A percentile compares a stretch with the other conserved stretches of the same genome.
phyloP scores from a whole-genome alignment of 2,329 filamentous ascomycete species.

The Catunica adiposa region DNA sequence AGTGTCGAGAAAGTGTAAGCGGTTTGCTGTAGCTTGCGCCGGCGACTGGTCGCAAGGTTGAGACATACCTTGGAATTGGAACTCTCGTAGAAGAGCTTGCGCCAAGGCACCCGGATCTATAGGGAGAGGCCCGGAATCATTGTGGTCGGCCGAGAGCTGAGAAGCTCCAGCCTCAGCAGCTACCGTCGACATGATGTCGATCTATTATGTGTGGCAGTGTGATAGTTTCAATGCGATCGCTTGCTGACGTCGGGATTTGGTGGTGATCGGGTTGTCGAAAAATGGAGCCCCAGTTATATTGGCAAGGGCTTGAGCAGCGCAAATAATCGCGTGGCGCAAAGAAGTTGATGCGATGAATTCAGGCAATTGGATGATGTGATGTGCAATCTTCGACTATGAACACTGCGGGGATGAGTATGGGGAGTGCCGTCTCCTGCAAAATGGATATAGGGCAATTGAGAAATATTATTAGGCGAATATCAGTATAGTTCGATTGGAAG shows the following conservation, averaged over 20 bases:
- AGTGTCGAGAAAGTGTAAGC: background rate
- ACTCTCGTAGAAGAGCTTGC: slow-evolving; percentile 14
- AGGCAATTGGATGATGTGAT: background rate
- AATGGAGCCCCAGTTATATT: slow-evolving; percentile 13
- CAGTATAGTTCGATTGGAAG: background rate
- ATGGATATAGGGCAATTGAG: background rate
- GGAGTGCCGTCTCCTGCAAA: slow-evolving; percentile 10
- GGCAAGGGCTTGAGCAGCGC: slow-evolving; percentile 7
- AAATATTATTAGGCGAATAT: background rate
- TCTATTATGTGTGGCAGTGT: background rate
- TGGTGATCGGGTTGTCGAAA: slow-evolving; percentile 2
- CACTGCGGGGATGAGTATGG: background rate
- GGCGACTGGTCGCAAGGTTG: background rate
- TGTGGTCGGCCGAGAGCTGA: slow-evolving; percentile 5
- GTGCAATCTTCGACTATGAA: slow-evolving; percentile 13
- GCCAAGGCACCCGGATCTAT: slow-evolving; percentile 13
- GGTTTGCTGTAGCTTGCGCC: background rate
- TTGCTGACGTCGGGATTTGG: background rate
- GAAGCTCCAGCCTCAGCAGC: slow-evolving; percentile 9
- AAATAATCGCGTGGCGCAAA: slow-evolving; percentile 6
- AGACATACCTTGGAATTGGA: slow-evolving; percentile 12
- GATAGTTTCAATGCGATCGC: background rate
- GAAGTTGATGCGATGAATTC: background rate
- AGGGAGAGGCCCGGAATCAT: slow-evolving; percentile 8
- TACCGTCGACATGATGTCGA: slow-evolving; percentile 9